Evolutionary conservation across 1,284 basidiomycete genomes (phyloP).

Genomic region (Peniophora sp.): DNA sequence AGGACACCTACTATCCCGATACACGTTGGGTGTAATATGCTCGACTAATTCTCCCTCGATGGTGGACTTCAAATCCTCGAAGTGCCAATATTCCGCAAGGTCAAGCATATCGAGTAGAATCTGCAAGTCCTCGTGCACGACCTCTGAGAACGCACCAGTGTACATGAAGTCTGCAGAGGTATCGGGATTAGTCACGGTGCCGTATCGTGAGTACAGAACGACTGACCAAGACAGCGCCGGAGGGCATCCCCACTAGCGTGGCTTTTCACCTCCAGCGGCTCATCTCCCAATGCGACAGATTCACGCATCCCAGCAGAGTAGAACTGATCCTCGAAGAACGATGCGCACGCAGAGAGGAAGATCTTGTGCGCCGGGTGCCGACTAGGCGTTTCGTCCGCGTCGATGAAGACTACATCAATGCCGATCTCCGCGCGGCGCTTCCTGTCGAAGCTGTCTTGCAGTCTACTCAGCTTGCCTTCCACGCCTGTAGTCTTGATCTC

Average conservation of each 20-base stretch:
- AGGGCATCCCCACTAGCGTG: no score
- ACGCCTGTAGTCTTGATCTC: slow-evolving; percentile 4
- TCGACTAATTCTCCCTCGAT: slow-evolving; percentile 6
- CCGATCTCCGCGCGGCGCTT: slow-evolving; percentile 19
- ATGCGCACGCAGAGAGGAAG: slow-evolving; percentile 21
- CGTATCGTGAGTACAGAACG: no score
- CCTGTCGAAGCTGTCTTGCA: slow-evolving; percentile 17
- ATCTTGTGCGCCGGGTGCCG: slow-evolving; percentile 23
- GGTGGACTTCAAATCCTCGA: slow-evolving; percentile 5
- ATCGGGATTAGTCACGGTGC: no score
- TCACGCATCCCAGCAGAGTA: slow-evolving; percentile 7
- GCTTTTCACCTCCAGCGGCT: slow-evolving; percentile 10
- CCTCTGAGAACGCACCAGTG: slow-evolving; percentile 7
- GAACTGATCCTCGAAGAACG: slow-evolving; percentile 22
- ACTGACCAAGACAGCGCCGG: no score
- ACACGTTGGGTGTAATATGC: slow-evolving; percentile 7
- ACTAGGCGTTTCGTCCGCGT: slow-evolving; percentile 10
- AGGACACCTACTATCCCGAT: slow-evolving; percentile 4
- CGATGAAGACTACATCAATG: slow-evolving; percentile 23
- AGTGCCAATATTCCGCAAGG: slow-evolving; percentile 10
- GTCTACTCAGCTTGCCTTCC: slow-evolving; percentile 11
- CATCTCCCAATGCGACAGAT: slow-evolving; percentile 6
- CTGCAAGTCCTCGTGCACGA: slow-evolving; percentile 3
- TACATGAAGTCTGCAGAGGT: slow-evolving; percentile 13
- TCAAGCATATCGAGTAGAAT: slow-evolving; percentile 8